phyloP scores from a whole-genome alignment of 495 filamentous ascomycete species.

The Pseudoneurospora amorphoporcata region DNA sequence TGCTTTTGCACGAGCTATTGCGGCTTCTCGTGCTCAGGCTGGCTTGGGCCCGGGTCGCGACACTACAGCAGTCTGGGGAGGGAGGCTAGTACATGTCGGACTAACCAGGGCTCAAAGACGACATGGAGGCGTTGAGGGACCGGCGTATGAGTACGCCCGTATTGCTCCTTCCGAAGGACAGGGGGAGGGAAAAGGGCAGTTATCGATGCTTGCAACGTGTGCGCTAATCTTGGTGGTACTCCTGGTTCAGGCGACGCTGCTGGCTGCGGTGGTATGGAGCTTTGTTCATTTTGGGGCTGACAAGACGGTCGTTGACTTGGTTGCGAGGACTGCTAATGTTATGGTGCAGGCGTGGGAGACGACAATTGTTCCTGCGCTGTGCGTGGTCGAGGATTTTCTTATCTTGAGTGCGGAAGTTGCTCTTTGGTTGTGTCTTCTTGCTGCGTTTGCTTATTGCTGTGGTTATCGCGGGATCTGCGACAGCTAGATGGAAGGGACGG shows the following conservation, averaged over 20 bases:
- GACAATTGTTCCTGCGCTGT: background rate
- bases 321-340: background rate
- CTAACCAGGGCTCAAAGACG: background rate
- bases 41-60: background rate
- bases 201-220: background rate
- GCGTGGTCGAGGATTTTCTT: fast-evolving
- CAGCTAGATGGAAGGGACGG: background rate
- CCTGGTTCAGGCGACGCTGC: background rate
- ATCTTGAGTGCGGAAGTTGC: background rate
- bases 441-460: background rate
- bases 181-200: background rate
- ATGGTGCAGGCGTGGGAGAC: background rate
- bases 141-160: background rate
- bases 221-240: fast-evolving
- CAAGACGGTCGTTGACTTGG: background rate
- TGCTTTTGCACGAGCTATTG: fast-evolving
- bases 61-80: no score
- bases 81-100: no score
- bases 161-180: background rate
- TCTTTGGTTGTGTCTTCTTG: background rate
- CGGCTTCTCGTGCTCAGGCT: background rate
- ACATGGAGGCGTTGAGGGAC: background rate
- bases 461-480: background rate
- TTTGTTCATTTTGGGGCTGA: background rate
- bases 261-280: background rate